phyloP scores from a whole-genome alignment of 352 stramenopile species.

The Phytophthora tubulina region DNA sequence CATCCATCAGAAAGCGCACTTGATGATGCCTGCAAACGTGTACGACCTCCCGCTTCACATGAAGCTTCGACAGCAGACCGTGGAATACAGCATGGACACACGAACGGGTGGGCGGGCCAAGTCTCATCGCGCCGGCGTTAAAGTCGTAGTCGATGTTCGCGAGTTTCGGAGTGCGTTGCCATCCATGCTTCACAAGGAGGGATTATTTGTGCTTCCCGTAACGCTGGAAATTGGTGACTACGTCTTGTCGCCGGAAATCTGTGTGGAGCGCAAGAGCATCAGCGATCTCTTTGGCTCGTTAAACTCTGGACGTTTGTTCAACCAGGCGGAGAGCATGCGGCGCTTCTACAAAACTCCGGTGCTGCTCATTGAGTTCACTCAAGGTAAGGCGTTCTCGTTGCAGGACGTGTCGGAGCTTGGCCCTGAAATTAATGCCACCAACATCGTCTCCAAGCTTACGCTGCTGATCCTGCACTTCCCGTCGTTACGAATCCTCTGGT shows the following conservation, averaged over 20 bases:
- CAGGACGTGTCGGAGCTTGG: slow-evolving; percentile 91
- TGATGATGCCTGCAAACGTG: slow-evolving; percentile 91
- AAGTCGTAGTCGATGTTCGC: slow-evolving; percentile 95
- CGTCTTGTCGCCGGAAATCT: slow-evolving; percentile 97
- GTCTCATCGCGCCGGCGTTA: slow-evolving; percentile 52
- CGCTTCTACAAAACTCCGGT: slow-evolving; percentile 90
- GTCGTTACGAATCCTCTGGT: slow-evolving; percentile 96
- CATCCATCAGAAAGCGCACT: slow-evolving; percentile 95
- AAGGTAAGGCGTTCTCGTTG: slow-evolving; percentile 89
- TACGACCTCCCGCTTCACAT: slow-evolving; percentile 86
- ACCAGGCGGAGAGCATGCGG: slow-evolving; percentile 91
- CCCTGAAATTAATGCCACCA: slow-evolving; percentile 93
- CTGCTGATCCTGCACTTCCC: slow-evolving; percentile 96
- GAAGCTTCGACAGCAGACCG: slow-evolving; percentile 66
- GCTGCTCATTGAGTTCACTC: slow-evolving; percentile 97
- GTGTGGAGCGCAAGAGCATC: slow-evolving; percentile 96
- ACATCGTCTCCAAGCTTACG: slow-evolving; percentile 96
- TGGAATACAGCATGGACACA: slow-evolving; percentile 87
- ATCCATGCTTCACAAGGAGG: slow-evolving; percentile 97
- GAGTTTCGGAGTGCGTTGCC: slow-evolving; percentile 97
- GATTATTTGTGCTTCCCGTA: slow-evolving; percentile 93
- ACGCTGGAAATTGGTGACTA: slow-evolving; percentile 98
- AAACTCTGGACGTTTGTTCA: slow-evolving; percentile 96
- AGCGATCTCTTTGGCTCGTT: slow-evolving; percentile 98
- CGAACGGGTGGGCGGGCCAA: slow-evolving; percentile 68